Evolutionary conservation across 2,329 filamentous ascomycete species (phyloP).

Genomic region (Fusarium marasasianum): DNA sequence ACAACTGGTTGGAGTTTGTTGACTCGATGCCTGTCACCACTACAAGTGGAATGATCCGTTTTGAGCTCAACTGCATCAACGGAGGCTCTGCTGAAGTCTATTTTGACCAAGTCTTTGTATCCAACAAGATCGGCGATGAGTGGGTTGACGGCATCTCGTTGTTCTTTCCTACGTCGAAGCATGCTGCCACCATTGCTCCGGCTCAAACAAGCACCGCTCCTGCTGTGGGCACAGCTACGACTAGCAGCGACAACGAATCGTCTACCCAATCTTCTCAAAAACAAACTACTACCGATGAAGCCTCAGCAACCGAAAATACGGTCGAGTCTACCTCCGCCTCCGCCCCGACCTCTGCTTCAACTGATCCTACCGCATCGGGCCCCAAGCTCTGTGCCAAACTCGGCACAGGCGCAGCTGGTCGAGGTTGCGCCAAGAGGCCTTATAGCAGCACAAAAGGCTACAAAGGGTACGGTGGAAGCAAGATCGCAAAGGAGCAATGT

Average conservation of each 20-base stretch:
- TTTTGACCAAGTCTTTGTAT: slow-evolving; percentile 39
- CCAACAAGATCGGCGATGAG: slow-evolving; percentile 29
- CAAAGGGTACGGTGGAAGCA: slow-evolving; percentile 17
- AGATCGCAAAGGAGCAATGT: slow-evolving; percentile 30
- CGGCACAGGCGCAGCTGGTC: slow-evolving; percentile 9
- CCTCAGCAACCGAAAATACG: not conserved
- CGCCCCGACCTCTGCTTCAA: not conserved
- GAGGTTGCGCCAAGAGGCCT: slow-evolving; percentile 27
- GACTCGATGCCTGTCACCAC: slow-evolving; percentile 23
- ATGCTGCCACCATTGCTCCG: slow-evolving; percentile 5
- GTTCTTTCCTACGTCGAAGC: slow-evolving; percentile 23
- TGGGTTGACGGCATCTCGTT: slow-evolving; percentile 32
- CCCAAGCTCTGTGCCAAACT: slow-evolving; percentile 28
- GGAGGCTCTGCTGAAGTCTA: slow-evolving; percentile 32
- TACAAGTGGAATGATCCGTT: slow-evolving; percentile 28
- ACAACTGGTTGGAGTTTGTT: slow-evolving; percentile 24
- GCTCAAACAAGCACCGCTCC: slow-evolving; percentile 9
- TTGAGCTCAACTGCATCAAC: slow-evolving; percentile 29
- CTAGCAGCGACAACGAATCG: not conserved
- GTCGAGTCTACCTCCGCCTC: not conserved
- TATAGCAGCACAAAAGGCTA: slow-evolving; percentile 32
- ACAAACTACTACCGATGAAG: not conserved
- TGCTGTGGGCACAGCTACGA: not conserved
- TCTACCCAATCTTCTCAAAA: not conserved
- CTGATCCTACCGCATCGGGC: not conserved